Evolutionary conservation across 2,329 filamentous ascomycete species (phyloP).

Genomic region (Calycina herbarum): DNA sequence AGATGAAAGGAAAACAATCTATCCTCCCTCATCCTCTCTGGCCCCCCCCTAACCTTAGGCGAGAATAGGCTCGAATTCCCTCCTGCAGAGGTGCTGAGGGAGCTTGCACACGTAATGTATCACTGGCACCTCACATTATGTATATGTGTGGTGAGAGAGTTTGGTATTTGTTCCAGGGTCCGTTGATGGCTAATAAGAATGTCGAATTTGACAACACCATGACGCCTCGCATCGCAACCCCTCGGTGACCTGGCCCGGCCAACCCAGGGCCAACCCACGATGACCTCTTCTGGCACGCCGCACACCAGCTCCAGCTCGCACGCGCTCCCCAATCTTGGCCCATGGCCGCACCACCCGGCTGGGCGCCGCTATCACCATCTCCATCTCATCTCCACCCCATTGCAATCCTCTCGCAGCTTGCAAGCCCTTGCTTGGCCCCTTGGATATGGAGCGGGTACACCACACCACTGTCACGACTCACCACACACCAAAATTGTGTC

Average conservation of each 20-base stretch:
- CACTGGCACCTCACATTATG: no score
- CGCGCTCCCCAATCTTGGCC: no score
- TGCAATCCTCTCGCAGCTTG: not conserved
- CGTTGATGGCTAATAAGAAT: not conserved
- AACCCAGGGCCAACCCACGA: no score
- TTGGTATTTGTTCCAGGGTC: not conserved
- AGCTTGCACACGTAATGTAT: no score
- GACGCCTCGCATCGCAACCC: not conserved
- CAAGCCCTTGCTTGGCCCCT: not conserved
- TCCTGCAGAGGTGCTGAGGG: no score
- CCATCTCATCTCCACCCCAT: not conserved
- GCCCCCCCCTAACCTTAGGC: no score
- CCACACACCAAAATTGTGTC: not conserved
- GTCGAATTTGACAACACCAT: not conserved
- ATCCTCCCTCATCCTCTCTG: no score
- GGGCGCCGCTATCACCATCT: not conserved
- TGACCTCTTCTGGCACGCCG: no score
- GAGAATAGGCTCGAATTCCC: no score
- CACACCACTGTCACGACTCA: not conserved
- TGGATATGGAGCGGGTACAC: not conserved
- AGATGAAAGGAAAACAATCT: no score
- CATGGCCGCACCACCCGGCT: constrained; percentile 1
- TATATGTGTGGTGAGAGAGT: not conserved
- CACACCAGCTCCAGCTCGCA: no score
- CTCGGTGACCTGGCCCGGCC: not conserved